Conservation (phyloP, 495 filamentous ascomycete genomes). For the Penicillium canescens region DNA sequence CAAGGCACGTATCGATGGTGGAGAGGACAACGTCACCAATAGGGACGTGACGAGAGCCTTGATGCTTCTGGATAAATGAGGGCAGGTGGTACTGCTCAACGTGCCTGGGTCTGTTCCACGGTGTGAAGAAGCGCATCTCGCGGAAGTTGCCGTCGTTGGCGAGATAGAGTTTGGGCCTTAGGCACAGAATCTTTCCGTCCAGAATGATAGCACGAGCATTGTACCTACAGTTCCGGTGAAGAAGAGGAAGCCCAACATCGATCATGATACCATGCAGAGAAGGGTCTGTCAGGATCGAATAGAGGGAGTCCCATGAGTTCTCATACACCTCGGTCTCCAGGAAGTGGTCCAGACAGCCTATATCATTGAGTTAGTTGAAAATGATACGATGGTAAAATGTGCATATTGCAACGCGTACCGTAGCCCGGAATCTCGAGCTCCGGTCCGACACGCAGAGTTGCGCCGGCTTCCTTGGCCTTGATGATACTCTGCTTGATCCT, state of each 20-base stretch:
- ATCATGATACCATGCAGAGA: constrained; percentile 75
- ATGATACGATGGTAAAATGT: too few relatives aligned
- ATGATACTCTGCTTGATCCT: constrained; percentile 59
- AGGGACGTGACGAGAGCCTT: constrained; percentile 52
- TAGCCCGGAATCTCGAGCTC: constrained; percentile 25
- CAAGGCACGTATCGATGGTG: constrained; percentile 71
- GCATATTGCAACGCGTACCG: too few relatives aligned
- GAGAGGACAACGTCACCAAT: constrained; percentile 78
- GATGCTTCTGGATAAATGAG: constrained; percentile 52
- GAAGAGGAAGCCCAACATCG: constrained; percentile 69
- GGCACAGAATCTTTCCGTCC: constrained; percentile 66
- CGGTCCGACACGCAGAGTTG: constrained; percentile 71
- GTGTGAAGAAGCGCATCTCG: constrained; percentile 60
- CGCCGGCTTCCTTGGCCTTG: constrained; percentile 66
- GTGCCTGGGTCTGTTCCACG: constrained; percentile 58
- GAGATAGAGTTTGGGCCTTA: constrained; percentile 79
- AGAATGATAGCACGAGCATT: constrained; percentile 64
- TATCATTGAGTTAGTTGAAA: too few relatives aligned
- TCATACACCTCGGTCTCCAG: constrained; percentile 52
- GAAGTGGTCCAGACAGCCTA: constrained; percentile 17
- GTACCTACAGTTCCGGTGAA: constrained; percentile 67
- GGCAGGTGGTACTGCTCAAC: constrained; percentile 76
- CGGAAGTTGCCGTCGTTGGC: constrained; percentile 59
- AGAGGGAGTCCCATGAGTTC: constrained; percentile 74
- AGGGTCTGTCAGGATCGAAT: constrained; percentile 52